Base-by-base conservation (phyloP, 257 asterid species). In the Solanum arcanum region DNA sequence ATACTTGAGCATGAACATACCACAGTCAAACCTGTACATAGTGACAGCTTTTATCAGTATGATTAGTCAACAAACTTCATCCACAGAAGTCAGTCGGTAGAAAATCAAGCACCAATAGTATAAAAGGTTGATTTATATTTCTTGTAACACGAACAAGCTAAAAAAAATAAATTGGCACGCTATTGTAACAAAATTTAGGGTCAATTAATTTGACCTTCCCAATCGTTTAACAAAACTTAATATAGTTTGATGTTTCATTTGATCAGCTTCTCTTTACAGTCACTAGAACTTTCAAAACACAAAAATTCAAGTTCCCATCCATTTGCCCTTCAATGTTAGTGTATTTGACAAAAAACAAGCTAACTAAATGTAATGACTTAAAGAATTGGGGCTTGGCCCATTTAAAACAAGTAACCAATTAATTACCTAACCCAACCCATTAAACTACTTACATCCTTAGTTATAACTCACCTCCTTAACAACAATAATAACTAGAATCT, bases 1-100 rank as follows among this genome's bases (percentile, higher is more conserved):
- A 90, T 96, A 96, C 88, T 96, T 96, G 90, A 96, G 88, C 98
- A 96, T 95, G 94, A 96, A 96, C 91, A 96, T 88, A 23, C 99
- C 99, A 83, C 99, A 96, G 85, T 95, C 99, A 52, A 83, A 96
- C 93, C 99, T 96, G 97, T 85, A 83, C 20, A 90, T 33, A 29
- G 85, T 18, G 37, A 25, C 69, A 49, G 44, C 3, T 81, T 10
- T 47, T 81, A 81, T 49, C 46, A 81, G 69, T 49, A 49, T 81
- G 85, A 81, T 10, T 41, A 81, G 46, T 29, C 27, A 81, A 81
- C 68, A 80, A 49, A 80, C 44, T 80, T 80, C 37, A 29, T 47
- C 44, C 62, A 80, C 68, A 47, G 85, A 80, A 80, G 25, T 29
- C 42, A 3, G 41, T 29, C 84, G 7, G 41, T 46, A 80, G 64